Base-by-base conservation (phyloP, 2,329 filamentous ascomycete species). In the Stylonectria norvegica region DNA sequence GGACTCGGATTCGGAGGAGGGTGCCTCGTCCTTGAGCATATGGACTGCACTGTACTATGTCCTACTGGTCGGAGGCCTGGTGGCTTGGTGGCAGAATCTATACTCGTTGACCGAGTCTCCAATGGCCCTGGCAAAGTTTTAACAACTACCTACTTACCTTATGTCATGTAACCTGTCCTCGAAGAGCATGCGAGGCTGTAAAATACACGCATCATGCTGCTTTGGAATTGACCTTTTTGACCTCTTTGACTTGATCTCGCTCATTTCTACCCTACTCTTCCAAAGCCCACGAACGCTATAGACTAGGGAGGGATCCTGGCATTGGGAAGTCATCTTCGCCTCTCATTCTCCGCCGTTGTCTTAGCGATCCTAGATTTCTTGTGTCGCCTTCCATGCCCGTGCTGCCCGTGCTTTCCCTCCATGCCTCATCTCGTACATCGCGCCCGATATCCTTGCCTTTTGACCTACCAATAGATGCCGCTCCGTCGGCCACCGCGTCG, bases 21-120 rank as follows among this genome's bases (percentile, higher is more conserved):
- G 42, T 48, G 53, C 39, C 20, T 45, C 33, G 11, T 45, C 50
- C 4, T 49, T 46, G 6, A 48, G 51, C 50, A 55, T 61, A 27
- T 95, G 86, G 86, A 91, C 86, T 1, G 64, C 85, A 3, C 70
- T 77, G 2, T 97, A 97, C 62, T 97, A 97, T 61, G 42, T 76
- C 2, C 64, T 96, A 31, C 72, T 97, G 2, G 68, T 93, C 2
- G 72, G 65, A 1, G 93, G 93, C 1, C 81, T 85, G 2, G 63
- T 79, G 31, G 70, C 73, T 3, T 98, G 93, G 71, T 89, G 81
- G 63, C 73, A 64, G 52, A 71, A 78, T 36, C 59, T 97, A 34
- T 91, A 85, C 71, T 67, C 73, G 1, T 68, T 93, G 64, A 95
- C 90, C 1, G 73, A 83, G 55, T 62, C 63, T 31, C 43, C 55